Conservation (phyloP, 176 grass and related monocot species). For the Oryza officinalis region DNA sequence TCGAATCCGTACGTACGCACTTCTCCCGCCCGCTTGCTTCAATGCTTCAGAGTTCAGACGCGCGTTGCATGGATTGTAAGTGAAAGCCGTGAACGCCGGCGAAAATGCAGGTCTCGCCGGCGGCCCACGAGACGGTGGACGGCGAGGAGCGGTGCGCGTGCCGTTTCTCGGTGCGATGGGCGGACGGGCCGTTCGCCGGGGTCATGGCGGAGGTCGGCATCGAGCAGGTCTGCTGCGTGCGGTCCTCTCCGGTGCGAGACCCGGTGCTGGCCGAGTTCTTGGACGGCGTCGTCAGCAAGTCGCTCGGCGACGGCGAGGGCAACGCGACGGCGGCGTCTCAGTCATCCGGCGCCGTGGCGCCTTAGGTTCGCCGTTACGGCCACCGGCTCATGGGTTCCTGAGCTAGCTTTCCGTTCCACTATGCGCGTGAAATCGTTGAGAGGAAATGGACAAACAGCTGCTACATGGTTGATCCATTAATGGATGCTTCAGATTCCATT, state of each 20-base stretch:
- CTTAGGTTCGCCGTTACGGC: not conserved
- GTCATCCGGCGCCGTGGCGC: not conserved
- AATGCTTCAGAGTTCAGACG: too few species aligned
- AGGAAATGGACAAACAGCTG: not conserved
- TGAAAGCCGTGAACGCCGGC: not conserved
- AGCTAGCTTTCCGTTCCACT: not conserved
- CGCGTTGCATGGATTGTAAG: too few species aligned
- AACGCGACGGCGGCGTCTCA: not conserved
- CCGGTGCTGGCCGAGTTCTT: constrained; percentile 34
- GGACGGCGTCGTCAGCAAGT: constrained; percentile 19
- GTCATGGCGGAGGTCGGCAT: constrained; percentile 8
- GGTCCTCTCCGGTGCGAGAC: constrained; percentile 30
- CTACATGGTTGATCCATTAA: too few species aligned
- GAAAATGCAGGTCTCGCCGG: constrained; percentile 17
- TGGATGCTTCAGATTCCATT: too few species aligned
- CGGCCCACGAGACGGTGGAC: constrained; percentile 16
- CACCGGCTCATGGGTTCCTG: not conserved
- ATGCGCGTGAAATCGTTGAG: not conserved
- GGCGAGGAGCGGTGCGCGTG: constrained; percentile 46
- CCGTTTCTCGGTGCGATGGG: constrained; percentile 39
- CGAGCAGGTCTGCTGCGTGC: constrained; percentile 32
- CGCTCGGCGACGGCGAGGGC: not conserved
- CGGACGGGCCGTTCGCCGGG: constrained; percentile 27
- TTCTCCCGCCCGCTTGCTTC: not conserved
- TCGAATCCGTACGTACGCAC: constrained; percentile 40